These are phyloP conservation scores for Sporisorium reilianum DNA, from an alignment of 1,284 basidiomycete species.

Conservation along the genomic window DNA sequence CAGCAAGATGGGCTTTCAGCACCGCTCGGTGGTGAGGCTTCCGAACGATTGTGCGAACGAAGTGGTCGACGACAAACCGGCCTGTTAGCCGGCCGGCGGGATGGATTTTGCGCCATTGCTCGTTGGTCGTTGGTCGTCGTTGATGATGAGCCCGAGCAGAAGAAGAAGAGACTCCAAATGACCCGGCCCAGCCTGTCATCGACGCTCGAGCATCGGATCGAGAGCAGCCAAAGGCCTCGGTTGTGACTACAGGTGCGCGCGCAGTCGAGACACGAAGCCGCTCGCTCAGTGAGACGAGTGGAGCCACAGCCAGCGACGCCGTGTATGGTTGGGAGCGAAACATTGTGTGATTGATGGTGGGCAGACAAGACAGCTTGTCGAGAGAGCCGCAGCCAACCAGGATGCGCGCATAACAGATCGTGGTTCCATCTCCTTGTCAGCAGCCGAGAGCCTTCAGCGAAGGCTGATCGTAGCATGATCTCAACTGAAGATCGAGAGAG, in stretches of 20 bases:
- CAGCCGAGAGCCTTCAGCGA: too few species aligned
- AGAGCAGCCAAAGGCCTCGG: too few species aligned
- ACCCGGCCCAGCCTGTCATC: neutral
- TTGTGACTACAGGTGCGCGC: too few species aligned
- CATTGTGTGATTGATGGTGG: neutral
- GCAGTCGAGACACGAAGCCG: too few species aligned
- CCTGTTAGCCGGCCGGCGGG: constrained; percentile 26
- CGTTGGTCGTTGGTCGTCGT: too few species aligned
- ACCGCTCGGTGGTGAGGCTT: constrained; percentile 3
- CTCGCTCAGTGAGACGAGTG: too few species aligned
- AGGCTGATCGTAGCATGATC: too few species aligned
- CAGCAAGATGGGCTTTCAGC: constrained; percentile 11
- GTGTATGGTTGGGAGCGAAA: too few species aligned
- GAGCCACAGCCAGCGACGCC: neutral
- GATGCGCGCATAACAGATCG: constrained; percentile 4
- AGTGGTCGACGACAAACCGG: constrained; percentile 5
- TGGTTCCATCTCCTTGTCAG: too few species aligned
- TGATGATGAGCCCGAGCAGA: too few species aligned
- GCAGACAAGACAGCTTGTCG: neutral
- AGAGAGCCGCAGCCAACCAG: constrained; percentile 1
- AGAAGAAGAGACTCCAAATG: too few species aligned
- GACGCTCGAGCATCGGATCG: neutral
- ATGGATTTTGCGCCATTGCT: too few species aligned
- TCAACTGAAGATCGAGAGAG: constrained; percentile 3
- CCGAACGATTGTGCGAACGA: neutral